These are phyloP conservation scores for Stachybotrys chartarum DNA, from an alignment of 2,329 filamentous ascomycete species.

Conservation along the genomic window DNA sequence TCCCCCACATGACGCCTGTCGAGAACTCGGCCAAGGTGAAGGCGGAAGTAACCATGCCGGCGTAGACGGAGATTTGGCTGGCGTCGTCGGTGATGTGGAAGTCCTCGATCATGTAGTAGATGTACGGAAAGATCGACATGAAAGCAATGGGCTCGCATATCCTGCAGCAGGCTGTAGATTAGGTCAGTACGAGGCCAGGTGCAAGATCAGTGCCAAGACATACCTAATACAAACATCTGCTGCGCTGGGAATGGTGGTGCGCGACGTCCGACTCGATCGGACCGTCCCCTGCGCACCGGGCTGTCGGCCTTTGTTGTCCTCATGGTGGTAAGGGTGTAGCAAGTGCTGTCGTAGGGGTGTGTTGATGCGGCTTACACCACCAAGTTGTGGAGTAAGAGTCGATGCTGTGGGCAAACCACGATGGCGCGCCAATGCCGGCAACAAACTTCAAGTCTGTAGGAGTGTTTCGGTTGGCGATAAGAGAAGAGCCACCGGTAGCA, in stretches of 20 bases:
- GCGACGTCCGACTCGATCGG: slow-evolving; percentile 12
- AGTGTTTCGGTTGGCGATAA: too few relatives aligned
- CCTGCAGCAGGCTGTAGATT: slow-evolving; percentile 67
- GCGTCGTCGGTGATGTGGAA: slow-evolving; percentile 78
- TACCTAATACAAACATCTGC: slow-evolving; percentile 49
- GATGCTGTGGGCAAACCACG: background rate
- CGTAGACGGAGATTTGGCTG: slow-evolving; percentile 81
- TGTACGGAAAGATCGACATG: slow-evolving; percentile 99
- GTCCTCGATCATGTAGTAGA: slow-evolving; percentile 94
- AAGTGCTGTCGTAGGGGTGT: background rate
- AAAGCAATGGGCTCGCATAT: slow-evolving; percentile 99
- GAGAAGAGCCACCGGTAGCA: too few relatives aligned
- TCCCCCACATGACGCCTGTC: slow-evolving; percentile 87
- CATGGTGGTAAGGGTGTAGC: slow-evolving; percentile 9
- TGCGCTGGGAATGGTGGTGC: slow-evolving; percentile 28
- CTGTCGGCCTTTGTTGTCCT: slow-evolving; percentile 17
- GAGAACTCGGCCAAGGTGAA: slow-evolving; percentile 96
- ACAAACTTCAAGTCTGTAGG: too few relatives aligned
- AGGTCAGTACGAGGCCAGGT: slow-evolving; percentile 6
- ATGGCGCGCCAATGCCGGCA: background rate
- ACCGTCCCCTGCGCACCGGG: slow-evolving; percentile 13
- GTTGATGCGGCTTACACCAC: background rate
- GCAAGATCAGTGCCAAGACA: slow-evolving; percentile 10
- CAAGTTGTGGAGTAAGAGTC: background rate
- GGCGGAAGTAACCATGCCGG: slow-evolving; percentile 90